phyloP scores from a whole-genome alignment of 2,329 filamentous ascomycete genomes.

The Cladophialophora chaetospira region DNA sequence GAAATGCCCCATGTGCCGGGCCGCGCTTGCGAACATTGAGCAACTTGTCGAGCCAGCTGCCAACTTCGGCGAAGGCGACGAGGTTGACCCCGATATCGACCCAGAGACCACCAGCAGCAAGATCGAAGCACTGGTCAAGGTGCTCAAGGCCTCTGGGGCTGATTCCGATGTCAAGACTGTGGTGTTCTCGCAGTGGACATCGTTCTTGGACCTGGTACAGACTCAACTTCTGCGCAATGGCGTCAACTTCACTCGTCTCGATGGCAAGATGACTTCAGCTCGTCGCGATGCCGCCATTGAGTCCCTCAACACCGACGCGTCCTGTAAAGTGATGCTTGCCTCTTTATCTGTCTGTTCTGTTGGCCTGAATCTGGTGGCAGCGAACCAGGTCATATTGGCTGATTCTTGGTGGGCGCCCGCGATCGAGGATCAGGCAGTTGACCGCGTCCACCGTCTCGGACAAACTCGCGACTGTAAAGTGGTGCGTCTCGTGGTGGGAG shows the following conservation, averaged over 20 bases:
- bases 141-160: slow-evolving; percentile 71
- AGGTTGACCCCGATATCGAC: slow-evolving; percentile 58
- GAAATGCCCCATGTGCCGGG: slow-evolving; percentile 83
- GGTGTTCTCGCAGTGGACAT: slow-evolving; percentile 80
- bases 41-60: slow-evolving; percentile 68
- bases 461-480: slow-evolving; percentile 78
- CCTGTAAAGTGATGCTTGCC: slow-evolving; percentile 76
- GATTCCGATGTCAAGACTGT: slow-evolving; percentile 71
- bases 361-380: slow-evolving; percentile 81
- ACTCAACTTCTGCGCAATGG: slow-evolving; percentile 63
- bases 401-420: slow-evolving; percentile 93
- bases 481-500: slow-evolving; percentile 79
- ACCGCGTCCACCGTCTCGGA: slow-evolving; percentile 82
- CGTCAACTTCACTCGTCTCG: slow-evolving; percentile 70
- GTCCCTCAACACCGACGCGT: slow-evolving; percentile 65
- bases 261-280: slow-evolving; percentile 73
- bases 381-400: slow-evolving; percentile 79
- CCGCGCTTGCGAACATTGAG: slow-evolving; percentile 60
- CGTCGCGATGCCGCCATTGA: slow-evolving; percentile 72
- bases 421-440: slow-evolving; percentile 88
- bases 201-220: slow-evolving; percentile 74
- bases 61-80: slow-evolving; percentile 54
- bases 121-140: slow-evolving; percentile 74
- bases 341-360: slow-evolving; percentile 81
- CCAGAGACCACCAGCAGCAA: slow-evolving; percentile 73